Percentiles rank a stretch among this genome's conserved stretches.
These are phyloP conservation scores for Cutaneotrichosporon mucoides DNA, from an alignment of 1,284 basidiomycete species.

Conservation along the genomic window DNA sequence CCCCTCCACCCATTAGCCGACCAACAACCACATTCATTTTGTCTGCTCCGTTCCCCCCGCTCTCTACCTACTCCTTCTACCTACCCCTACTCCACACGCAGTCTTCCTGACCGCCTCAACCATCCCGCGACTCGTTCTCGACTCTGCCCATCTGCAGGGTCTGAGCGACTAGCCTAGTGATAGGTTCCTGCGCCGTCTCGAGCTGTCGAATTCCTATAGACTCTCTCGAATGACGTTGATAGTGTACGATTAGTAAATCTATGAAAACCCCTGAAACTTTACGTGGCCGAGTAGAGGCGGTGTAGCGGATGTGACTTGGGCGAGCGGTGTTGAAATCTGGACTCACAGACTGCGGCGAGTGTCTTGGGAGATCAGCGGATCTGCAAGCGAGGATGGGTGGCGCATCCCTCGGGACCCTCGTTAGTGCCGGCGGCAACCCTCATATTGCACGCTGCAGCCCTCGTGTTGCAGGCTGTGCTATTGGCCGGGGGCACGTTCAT, in stretches of 20 bases:
- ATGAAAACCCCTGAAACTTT: slow-evolving; percentile 8
- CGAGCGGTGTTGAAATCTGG: no score
- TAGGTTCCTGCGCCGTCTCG: slow-evolving; percentile 47
- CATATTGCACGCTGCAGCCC: no score
- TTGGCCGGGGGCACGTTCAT: no score
- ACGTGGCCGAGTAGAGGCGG: no score
- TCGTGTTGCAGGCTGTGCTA: no score
- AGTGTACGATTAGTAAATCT: slow-evolving; percentile 6
- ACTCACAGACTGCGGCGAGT: no score
- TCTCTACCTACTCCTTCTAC: background rate
- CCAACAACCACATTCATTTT: background rate
- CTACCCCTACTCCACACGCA: slow-evolving; percentile 6
- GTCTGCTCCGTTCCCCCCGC: background rate
- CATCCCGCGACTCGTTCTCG: slow-evolving; percentile 43
- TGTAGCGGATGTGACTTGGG: no score
- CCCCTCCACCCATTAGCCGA: slow-evolving; percentile 6
- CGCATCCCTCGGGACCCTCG: no score
- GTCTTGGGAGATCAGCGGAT: no score
- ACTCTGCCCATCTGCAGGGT: background rate
- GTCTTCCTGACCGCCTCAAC: slow-evolving; percentile 48
- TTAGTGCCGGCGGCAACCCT: no score
- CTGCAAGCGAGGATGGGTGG: no score
- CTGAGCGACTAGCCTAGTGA: slow-evolving; percentile 44
- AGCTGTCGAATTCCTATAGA: slow-evolving; percentile 9
- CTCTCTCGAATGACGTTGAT: no score